These are phyloP conservation scores for Cyclotella atomus DNA, from an alignment of 108 stramenopile species.

Conservation along the genomic window DNA sequence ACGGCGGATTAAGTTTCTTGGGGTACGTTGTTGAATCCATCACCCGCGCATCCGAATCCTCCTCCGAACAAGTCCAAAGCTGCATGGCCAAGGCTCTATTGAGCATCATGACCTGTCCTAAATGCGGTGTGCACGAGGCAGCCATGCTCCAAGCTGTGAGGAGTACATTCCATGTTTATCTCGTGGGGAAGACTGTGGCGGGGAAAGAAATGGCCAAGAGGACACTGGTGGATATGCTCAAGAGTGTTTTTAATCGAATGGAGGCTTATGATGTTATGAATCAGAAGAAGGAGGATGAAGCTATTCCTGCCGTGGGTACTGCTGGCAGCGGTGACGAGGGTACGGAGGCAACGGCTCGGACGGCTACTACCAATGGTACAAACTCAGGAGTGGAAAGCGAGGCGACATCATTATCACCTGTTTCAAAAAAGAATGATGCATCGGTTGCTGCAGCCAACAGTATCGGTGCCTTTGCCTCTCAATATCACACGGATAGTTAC, in stretches of 20 bases:
- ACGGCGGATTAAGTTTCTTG: slow-evolving; percentile 39
- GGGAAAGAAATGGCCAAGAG: slow-evolving; percentile 86
- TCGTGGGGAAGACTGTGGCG: slow-evolving; percentile 73
- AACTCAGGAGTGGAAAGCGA: background rate
- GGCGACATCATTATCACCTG: slow-evolving; percentile 9
- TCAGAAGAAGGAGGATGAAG: slow-evolving; percentile 20
- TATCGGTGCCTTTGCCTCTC: slow-evolving; percentile 65
- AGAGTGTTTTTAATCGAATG: slow-evolving; percentile 92
- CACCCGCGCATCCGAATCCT: slow-evolving; percentile 42
- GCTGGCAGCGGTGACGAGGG: slow-evolving; percentile 16
- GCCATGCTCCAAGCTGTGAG: slow-evolving; percentile 90
- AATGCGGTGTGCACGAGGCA: slow-evolving; percentile 92
- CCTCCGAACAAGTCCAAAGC: slow-evolving; percentile 59
- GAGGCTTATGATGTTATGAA: slow-evolving; percentile 76
- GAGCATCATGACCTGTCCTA: slow-evolving; percentile 73
- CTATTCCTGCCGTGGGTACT: background rate
- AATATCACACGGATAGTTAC: slow-evolving; percentile 95
- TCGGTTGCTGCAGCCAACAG: slow-evolving; percentile 6
- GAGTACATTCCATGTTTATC: slow-evolving; percentile 94
- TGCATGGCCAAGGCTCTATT: slow-evolving; percentile 60
- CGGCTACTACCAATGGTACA: slow-evolving; percentile 37
- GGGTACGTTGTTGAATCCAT: slow-evolving; percentile 50
- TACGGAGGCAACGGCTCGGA: slow-evolving; percentile 23
- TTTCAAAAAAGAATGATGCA: too few species aligned
- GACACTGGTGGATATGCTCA: slow-evolving; percentile 90